phyloP scores from a whole-genome alignment of 2,329 filamentous ascomycete genomes.

The Colletotrichum sp. region DNA sequence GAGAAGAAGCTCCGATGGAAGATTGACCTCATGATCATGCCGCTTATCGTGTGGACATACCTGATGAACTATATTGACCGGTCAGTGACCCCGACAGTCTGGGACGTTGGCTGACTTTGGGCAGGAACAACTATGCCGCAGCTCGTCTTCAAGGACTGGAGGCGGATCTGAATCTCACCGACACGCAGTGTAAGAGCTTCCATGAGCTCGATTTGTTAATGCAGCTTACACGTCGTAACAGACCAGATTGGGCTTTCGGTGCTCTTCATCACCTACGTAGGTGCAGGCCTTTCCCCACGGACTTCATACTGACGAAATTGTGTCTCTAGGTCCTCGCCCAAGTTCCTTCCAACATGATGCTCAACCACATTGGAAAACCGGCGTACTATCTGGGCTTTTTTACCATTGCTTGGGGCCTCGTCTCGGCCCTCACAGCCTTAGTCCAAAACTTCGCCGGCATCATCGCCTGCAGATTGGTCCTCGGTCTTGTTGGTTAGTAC shows the following conservation, averaged over 20 bases:
- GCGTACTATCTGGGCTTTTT: not conserved
- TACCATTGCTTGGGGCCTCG: not conserved
- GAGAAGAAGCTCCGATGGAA: not conserved
- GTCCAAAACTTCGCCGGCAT: not conserved
- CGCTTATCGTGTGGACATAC: not conserved
- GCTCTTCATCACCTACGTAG: not conserved
- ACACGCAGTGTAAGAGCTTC: not conserved
- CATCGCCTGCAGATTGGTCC: not conserved
- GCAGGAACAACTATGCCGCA: not conserved
- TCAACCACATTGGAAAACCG: not conserved
- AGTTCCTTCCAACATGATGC: not conserved
- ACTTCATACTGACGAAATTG: not conserved
- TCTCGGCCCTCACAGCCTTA: not conserved
- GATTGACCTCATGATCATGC: not conserved
- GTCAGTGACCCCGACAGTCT: not conserved
- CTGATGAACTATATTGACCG: not conserved
- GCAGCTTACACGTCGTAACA: not conserved
- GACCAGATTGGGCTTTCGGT: not conserved
- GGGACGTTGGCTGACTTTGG: not conserved
- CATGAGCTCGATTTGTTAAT: not conserved
- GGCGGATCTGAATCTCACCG: not conserved
- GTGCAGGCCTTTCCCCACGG: not conserved
- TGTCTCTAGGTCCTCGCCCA: not conserved
- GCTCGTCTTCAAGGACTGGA: not conserved
- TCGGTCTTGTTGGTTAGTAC: not conserved